phyloP scores from a whole-genome alignment of 345 rosid species.

The Heritiera fomes region DNA sequence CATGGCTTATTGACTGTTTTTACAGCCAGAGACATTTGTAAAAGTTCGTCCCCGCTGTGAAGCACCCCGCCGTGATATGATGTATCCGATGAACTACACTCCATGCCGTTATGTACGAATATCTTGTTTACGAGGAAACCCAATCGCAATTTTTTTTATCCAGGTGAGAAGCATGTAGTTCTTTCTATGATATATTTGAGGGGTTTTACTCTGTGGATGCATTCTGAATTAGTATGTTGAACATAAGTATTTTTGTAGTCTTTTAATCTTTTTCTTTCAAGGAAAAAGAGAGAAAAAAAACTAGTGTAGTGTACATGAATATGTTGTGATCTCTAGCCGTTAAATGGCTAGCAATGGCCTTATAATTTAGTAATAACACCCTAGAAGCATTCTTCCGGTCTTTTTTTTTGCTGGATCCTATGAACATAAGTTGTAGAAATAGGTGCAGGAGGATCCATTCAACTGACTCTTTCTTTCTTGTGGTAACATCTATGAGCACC shows the following conservation, averaged over 20 bases:
- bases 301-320: neutral
- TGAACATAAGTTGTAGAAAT: neutral
- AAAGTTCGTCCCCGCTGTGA: conserved; percentile 87
- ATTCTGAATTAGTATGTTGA: conserved; percentile 2
- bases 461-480: neutral
- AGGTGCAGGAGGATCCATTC: neutral
- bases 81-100: conserved; percentile 72
- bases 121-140: conserved; percentile 86
- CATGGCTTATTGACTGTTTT: conserved; percentile 23
- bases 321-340: neutral
- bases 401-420: neutral
- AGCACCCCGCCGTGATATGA: conserved; percentile 90
- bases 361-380: neutral
- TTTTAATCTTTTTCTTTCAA: neutral
- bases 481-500: neutral
- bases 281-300: neutral
- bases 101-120: conserved; percentile 77
- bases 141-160: conserved; percentile 76
- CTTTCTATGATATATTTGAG: neutral
- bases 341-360: neutral
- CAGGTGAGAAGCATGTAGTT: conserved; percentile 48
- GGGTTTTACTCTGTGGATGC: neutral
- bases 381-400: neutral
- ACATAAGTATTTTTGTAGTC: neutral
- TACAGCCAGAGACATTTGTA: conserved; percentile 81